Conservation (phyloP, 176 grass and related monocot genomes). For the Oryza longistaminata region DNA sequence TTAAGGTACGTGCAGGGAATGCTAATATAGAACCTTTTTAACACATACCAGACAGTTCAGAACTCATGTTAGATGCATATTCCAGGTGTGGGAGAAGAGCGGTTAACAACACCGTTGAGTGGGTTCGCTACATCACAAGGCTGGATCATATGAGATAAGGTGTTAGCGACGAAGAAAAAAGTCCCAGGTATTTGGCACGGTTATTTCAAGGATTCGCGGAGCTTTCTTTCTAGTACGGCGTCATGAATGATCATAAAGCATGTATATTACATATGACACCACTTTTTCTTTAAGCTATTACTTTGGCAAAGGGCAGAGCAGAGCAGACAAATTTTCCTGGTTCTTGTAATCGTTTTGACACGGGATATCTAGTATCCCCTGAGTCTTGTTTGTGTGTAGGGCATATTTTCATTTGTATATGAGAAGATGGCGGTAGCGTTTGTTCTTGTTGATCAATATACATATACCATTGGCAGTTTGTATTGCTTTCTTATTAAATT, state of each 20-base stretch:
- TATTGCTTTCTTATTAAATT: slow-evolving; percentile 25
- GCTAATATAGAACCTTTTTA: neutral
- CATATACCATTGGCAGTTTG: slow-evolving; percentile 22
- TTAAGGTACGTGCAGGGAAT: slow-evolving; percentile 65
- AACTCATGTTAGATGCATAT: slow-evolving; percentile 30
- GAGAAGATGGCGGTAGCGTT: slow-evolving; percentile 32
- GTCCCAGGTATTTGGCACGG: neutral
- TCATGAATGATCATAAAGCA: slow-evolving; percentile 21
- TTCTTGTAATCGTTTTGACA: slow-evolving; percentile 32
- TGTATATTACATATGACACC: slow-evolving; percentile 24
- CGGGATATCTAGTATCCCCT: slow-evolving; percentile 38
- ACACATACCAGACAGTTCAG: slow-evolving; percentile 5
- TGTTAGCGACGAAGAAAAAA: slow-evolving; percentile 48
- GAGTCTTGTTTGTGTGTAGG: slow-evolving; percentile 40
- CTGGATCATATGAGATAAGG: slow-evolving; percentile 97
- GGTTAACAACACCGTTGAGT: slow-evolving; percentile 99
- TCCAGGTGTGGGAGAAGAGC: slow-evolving; percentile 99
- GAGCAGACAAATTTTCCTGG: slow-evolving; percentile 24
- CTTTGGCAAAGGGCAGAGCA: slow-evolving; percentile 25
- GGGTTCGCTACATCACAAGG: slow-evolving; percentile 99
- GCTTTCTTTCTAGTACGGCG: neutral
- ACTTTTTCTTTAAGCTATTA: slow-evolving; percentile 20
- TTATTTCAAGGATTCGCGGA: neutral
- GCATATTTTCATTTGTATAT: slow-evolving; percentile 47
- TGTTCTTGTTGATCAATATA: slow-evolving; percentile 37